Percentiles rank a stretch among this genome's conserved stretches.
Conservation (phyloP, 1,284 basidiomycete species). For the Peniophora sp. region DNA sequence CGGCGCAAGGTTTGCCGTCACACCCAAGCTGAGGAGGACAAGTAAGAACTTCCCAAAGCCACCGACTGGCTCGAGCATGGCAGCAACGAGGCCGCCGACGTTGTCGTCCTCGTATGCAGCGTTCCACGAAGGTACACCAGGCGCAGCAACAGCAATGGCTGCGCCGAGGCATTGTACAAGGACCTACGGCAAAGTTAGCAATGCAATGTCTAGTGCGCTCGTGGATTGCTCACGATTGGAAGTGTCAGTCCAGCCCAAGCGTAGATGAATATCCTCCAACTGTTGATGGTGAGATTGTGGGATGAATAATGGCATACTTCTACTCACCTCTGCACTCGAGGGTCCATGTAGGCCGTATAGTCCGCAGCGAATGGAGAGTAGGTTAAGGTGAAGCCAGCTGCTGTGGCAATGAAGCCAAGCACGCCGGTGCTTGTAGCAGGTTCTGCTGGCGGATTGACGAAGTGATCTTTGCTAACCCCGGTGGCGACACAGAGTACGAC, state of each 20-base stretch:
- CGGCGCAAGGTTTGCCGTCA: constrained; percentile 79
- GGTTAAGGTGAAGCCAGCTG: constrained; percentile 72
- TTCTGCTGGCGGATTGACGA: constrained; percentile 32
- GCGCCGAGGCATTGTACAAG: constrained; percentile 75
- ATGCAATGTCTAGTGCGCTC: not conserved
- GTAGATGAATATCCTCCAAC: constrained; percentile 64
- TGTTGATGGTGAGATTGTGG: constrained; percentile 17
- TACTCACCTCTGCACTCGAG: constrained; percentile 46
- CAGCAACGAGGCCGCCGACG: constrained; percentile 67
- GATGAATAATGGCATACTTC: not conserved
- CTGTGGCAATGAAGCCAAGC: constrained; percentile 56
- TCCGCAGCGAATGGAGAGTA: constrained; percentile 64
- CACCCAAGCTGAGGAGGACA: constrained; percentile 75
- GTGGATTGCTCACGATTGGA: constrained; percentile 44
- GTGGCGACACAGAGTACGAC: constrained; percentile 71
- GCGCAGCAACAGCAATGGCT: constrained; percentile 50
- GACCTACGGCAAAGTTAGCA: constrained; percentile 24
- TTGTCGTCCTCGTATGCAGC: constrained; percentile 52
- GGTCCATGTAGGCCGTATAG: constrained; percentile 61
- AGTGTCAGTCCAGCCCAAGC: constrained; percentile 71
- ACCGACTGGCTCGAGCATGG: constrained; percentile 62
- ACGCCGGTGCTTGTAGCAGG: constrained; percentile 48
- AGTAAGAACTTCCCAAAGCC: constrained; percentile 85
- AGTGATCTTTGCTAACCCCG: constrained; percentile 65
- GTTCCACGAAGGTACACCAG: constrained; percentile 63